A percentile compares a stretch with the other conserved stretches of the same genome.
Evolutionary conservation across 176 grass and related monocot genomes (phyloP).

Genomic region (Paspalum vaginatum): DNA sequence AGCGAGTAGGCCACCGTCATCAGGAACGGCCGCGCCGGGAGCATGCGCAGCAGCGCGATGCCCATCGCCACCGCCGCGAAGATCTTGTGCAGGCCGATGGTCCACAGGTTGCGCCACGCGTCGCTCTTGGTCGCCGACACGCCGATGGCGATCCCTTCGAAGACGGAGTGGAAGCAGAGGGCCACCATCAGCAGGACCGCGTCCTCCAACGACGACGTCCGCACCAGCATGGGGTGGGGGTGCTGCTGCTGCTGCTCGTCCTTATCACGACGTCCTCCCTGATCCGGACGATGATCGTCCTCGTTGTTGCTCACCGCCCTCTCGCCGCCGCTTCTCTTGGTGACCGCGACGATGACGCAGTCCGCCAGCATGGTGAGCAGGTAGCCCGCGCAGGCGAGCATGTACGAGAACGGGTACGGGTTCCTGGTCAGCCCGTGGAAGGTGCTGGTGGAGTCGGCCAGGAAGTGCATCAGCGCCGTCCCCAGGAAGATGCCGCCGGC

Average conservation of each 20-base stretch:
- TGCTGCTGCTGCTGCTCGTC: too few species aligned
- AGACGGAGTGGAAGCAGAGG: slow-evolving; percentile 90
- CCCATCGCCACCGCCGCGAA: slow-evolving; percentile 82
- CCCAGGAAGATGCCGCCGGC: slow-evolving; percentile 81
- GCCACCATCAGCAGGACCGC: slow-evolving; percentile 75
- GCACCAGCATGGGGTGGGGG: slow-evolving; percentile 17
- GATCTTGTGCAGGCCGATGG: slow-evolving; percentile 72
- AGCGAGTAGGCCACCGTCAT: slow-evolving; percentile 60
- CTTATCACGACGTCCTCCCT: not conserved
- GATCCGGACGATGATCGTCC: not conserved
- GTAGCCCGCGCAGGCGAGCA: slow-evolving; percentile 70
- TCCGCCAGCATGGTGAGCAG: slow-evolving; percentile 83
- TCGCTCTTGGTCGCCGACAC: slow-evolving; percentile 57
- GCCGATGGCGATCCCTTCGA: slow-evolving; percentile 82
- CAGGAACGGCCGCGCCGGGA: slow-evolving; percentile 55
- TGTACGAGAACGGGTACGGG: slow-evolving; percentile 74
- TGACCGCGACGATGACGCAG: slow-evolving; percentile 45
- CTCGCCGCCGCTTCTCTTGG: not conserved
- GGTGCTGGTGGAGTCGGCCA: slow-evolving; percentile 51
- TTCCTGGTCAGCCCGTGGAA: slow-evolving; percentile 54
- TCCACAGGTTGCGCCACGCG: slow-evolving; percentile 85
- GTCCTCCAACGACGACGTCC: slow-evolving; percentile 58
- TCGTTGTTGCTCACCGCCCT: not conserved
- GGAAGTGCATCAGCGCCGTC: slow-evolving; percentile 78
- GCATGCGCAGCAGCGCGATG: slow-evolving; percentile 65